Evolutionary conservation across 495 filamentous ascomycete species (phyloP), one percentile per base, ranked within the genome.

Genomic region (Aspergillus coremiiformis): DNA sequence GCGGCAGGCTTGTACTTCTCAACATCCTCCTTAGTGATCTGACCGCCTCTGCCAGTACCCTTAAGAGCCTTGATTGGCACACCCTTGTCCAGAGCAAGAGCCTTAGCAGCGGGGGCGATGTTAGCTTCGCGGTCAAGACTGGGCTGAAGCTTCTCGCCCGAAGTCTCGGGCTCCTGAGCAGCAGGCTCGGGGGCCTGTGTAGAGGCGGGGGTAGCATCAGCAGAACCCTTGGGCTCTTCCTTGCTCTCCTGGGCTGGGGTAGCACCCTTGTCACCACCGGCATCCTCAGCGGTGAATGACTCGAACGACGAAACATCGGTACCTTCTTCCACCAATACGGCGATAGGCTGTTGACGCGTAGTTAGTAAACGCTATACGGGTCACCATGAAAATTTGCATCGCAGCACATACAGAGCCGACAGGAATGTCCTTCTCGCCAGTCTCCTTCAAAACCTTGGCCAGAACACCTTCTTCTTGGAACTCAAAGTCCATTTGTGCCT

Each of bases 401-500:
- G 30, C 27, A 49, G 49, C 44, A 81, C 90, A 70, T 82, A 98
- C 93, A 67, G 89, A 89, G 67, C 93, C 93, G 61, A 99, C 92
- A 32, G 93, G 68, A 56, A 99, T 79, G 66, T 97, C 94, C 77
- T 97, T 97, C 71, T 87, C 90, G 41, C 94, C 94, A 27, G 84
- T 84, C 2, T 95, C 87, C 75, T 90, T 95, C 68, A 99, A 71
- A 53, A 97, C 81, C 81, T 96, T 97, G 52, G 94, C 94, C 51
- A 99, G 74, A 29, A 95, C 78, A 75, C 94, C 93, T 66, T 99
- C 93, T 57, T 99, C 93, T 71, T 99, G 94, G 71, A 94, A 99
- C 71, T 99, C 94, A 63, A 99, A 99, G 77, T 99, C 94, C 94
- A 99, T 99, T 72, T 99, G 94, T 37, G 94, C 94, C 79, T 99